phyloP scores from a whole-genome alignment of 2,329 filamentous ascomycete species.

The Venturia aucupariae region DNA sequence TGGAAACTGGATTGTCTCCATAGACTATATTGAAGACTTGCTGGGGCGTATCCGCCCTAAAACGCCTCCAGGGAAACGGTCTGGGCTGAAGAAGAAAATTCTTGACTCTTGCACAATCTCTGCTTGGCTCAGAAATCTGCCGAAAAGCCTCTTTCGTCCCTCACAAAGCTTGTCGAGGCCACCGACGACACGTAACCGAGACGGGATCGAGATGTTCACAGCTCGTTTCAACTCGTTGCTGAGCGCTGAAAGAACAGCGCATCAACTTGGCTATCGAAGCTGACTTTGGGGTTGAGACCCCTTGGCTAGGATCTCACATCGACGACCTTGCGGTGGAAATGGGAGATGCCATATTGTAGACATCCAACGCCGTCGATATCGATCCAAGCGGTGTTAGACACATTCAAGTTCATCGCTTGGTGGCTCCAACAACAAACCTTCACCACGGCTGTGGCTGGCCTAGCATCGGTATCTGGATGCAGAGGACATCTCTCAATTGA shows the following conservation, averaged over 20 bases:
- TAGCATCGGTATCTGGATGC: too few species aligned
- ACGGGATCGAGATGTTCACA: neutral
- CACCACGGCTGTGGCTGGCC: too few species aligned
- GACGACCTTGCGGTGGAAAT: too few species aligned
- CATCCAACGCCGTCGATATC: too few species aligned
- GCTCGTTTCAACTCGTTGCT: neutral
- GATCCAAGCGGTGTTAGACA: too few species aligned
- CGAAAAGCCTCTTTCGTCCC: neutral
- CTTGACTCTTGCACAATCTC: neutral
- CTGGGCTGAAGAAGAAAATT: neutral
- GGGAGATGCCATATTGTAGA: too few species aligned
- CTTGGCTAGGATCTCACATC: too few species aligned
- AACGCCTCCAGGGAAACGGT: neutral
- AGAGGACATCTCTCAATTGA: too few species aligned
- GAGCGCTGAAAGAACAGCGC: neutral
- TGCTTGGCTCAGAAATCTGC: neutral
- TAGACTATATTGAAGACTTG: neutral
- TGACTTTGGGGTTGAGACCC: too few species aligned
- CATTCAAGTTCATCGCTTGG: too few species aligned
- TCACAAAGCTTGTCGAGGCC: neutral
- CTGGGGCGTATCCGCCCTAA: neutral
- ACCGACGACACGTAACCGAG: neutral
- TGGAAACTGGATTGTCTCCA: neutral
- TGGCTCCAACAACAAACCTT: too few species aligned
- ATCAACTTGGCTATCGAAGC: neutral